Base-by-base conservation (phyloP, 768 basidiomycete genomes). In the Pulveroboletus sp. region DNA sequence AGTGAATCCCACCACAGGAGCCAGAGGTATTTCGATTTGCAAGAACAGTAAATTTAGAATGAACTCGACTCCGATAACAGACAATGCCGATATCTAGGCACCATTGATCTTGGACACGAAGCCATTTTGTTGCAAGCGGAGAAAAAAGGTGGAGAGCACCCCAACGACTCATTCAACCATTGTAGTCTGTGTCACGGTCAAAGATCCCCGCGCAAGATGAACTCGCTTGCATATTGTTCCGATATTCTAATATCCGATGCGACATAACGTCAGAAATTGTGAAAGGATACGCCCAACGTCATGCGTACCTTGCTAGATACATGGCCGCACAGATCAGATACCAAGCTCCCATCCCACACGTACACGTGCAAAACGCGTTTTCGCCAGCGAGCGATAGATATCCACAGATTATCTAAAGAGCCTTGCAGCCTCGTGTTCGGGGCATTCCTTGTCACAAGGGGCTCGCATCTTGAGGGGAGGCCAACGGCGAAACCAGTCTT, bases 361-460 rank as follows among this genome's bases (percentile, higher is more conserved):
- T 38, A 52, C 60, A 61, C 60, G 60, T 61, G 60, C 29, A 53
- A 49, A 60, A 52, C 39, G 43, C 55, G 48, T 63, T 61, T 60
- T 44, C 39, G 45, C 51, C 50, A 26, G 38, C 51, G 39, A 50
- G 39, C 34, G 57, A 63, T 59, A 45, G 46, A 53, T 30, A 37
- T 49, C 37, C 53, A 52, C 43, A 37, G 51, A 53, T 67, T 61
- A 67, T 64, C 63, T 56, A 65, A 65, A 61, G 48, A 0, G 37
- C 43, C 42, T 57, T 4, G 52, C 48, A 46, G 53, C 65, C 64
- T 67, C 64, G 51, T 64, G 64, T 55, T 51, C 12, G 37, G 39
- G 34, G 60, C 56, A 37, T 67, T 66, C 30, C 27, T 34, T 29
- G 43, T 49, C 46, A 54, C 47, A 48, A 54, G 46, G 57, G 49